These are phyloP conservation scores for Gyrodon lividus DNA, from an alignment of 768 basidiomycete species.

Conservation along the genomic window DNA sequence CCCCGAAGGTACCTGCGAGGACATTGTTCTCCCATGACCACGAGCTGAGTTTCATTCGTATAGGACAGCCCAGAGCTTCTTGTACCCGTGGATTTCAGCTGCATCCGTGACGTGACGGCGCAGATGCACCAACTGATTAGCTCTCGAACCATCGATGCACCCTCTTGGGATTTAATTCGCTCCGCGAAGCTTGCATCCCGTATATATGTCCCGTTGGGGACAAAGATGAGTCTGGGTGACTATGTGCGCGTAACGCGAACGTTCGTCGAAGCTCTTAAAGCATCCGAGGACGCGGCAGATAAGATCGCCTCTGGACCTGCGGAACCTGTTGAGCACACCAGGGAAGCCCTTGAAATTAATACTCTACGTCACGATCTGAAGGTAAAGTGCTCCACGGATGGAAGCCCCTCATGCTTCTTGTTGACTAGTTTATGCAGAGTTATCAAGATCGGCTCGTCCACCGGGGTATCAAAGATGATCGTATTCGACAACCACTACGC, in stretches of 20 bases:
- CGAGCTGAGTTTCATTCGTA: constrained; percentile 2
- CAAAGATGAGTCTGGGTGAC: constrained; percentile 80
- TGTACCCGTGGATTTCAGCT: constrained; percentile 58
- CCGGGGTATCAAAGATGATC: constrained; percentile 82
- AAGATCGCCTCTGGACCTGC: constrained; percentile 23
- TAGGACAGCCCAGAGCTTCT: constrained; percentile 74
- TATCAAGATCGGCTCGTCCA: constrained; percentile 72
- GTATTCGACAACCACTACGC: constrained; percentile 65
- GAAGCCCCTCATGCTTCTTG: neutral
- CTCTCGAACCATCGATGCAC: constrained; percentile 78
- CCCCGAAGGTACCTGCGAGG: constrained; percentile 47
- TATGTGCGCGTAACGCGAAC: constrained; percentile 72
- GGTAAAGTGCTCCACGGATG: constrained; percentile 35
- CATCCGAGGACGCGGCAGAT: constrained; percentile 30
- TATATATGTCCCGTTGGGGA: constrained; percentile 87
- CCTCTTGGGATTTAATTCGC: constrained; percentile 78
- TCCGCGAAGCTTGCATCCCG: constrained; percentile 74
- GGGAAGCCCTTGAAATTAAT: constrained; percentile 28
- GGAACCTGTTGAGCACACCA: constrained; percentile 23
- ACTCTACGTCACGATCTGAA: constrained; percentile 55
- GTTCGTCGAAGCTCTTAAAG: constrained; percentile 77
- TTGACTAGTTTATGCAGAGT: constrained; percentile 37
- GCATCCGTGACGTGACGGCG: constrained; percentile 60
- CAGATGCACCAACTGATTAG: constrained; percentile 68
- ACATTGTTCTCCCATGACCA: neutral